Evolutionary conservation across 2,329 filamentous ascomycete genomes (phyloP), one percentile per base, ranked within the genome.

Genomic region (Neonectria sp.): DNA sequence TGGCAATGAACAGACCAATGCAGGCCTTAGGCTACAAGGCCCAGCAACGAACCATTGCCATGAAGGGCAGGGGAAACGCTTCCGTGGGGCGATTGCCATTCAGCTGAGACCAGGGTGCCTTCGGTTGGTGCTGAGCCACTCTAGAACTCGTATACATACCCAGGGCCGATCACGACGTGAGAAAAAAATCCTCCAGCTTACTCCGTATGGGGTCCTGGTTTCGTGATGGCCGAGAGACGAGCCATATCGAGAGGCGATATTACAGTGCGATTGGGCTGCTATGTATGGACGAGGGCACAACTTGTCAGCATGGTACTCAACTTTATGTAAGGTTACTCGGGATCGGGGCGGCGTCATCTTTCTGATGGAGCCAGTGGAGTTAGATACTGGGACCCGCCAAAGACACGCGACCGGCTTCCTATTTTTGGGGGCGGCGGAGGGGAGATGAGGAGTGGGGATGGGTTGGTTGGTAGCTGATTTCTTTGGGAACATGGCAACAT

Each of bases 341-440:
- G 33, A 59, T 25, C 29, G 55, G 29, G 29, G 45, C 56, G 43
- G 56, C 31, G 56, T 21, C 45, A 46, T 49, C 29, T 35, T 24
- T 11, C 21, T 35, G 37, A 71, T 68, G 63, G 65, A 35, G 13
- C 21, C 12, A n/a, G 37, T 24, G 12, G 27, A 51, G 29, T 37
- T 6, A 31, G n/a, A 13, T 40, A 31, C 21, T 21, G 33, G 46
- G 27, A 29, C 15, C 33, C 60, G 61, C 48, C 40, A 63, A 21
- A 33, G 53, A 69, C 73, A 75, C 73, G 69, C 68, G 73, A 75
- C 60, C 66, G 68, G 15, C 35, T 59, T 68, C 67, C 73, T 74
- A 75, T 75, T 75, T 75, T 75, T 75, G 64, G 66, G 35, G 33
- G 52, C 33, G 61, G 59, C 35, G 61, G 61, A 51, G 61, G 17